Conservation (phyloP, 1,139 yeast species). For the Trichomonascaceae sp. region DNA sequence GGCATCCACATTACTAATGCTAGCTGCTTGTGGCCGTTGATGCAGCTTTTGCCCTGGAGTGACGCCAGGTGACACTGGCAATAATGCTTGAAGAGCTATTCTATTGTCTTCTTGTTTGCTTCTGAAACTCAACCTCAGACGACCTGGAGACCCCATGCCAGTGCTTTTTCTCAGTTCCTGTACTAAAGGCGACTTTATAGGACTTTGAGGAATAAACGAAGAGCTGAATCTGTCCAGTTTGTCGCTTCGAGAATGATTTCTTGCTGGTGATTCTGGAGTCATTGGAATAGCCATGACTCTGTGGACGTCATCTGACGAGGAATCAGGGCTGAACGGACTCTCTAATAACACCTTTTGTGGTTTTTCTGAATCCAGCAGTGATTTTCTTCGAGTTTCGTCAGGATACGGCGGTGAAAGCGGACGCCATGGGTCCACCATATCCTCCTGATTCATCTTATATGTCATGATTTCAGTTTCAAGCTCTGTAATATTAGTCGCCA, state of each 20-base stretch:
- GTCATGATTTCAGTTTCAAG: slow-evolving; percentile 12
- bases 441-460: slow-evolving; percentile 1
- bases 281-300: not conserved
- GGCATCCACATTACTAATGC: not conserved
- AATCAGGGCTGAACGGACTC: not conserved
- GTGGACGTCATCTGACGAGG: not conserved
- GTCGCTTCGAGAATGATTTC: not conserved
- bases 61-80: not conserved
- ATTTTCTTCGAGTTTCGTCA: not conserved
- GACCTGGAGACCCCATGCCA: not conserved
- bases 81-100: not conserved
- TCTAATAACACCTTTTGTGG: not conserved
- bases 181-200: not conserved
- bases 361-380: not conserved
- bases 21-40: not conserved
- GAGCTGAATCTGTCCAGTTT: not conserved
- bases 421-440: not conserved
- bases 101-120: not conserved
- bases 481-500: slow-evolving; percentile 10
- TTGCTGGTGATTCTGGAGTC: not conserved
- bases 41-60: not conserved
- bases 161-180: not conserved
- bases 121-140: not conserved
- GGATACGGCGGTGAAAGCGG: not conserved
- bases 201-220: not conserved